phyloP scores from a whole-genome alignment of 2,329 filamentous ascomycete genomes.

The Diaporthe sp. region DNA sequence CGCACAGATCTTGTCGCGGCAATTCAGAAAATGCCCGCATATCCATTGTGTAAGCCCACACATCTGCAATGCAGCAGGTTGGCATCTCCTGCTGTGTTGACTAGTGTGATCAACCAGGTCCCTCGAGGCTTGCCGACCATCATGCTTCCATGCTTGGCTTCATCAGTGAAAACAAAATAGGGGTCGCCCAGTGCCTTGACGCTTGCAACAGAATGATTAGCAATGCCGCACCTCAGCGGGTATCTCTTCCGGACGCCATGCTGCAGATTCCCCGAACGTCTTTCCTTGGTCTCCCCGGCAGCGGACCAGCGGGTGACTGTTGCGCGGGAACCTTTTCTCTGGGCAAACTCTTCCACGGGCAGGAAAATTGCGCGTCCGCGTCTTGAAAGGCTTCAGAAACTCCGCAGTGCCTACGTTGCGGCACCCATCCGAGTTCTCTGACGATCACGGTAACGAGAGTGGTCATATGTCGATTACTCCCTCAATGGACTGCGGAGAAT shows the following conservation, averaged over 20 bases:
- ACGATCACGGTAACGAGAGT: neutral
- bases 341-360: slow-evolving; percentile 27
- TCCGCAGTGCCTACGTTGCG: neutral
- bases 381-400: slow-evolving; percentile 3
- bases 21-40: slow-evolving; percentile 36
- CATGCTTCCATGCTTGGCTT: slow-evolving; percentile 1
- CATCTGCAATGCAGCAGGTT: slow-evolving; percentile 2
- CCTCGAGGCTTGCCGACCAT: slow-evolving; percentile 2
- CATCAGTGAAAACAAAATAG: slow-evolving; percentile 13
- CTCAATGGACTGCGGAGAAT: neutral
- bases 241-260: slow-evolving; percentile 16
- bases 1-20: slow-evolving; percentile 42
- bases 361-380: neutral
- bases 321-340: neutral
- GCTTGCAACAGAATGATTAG: slow-evolving; percentile 34
- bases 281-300: slow-evolving; percentile 23
- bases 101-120: neutral
- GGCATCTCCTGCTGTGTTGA: neutral
- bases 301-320: slow-evolving; percentile 13
- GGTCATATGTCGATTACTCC: neutral
- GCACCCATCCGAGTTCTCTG: slow-evolving; percentile 4
- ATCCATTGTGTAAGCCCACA: slow-evolving; percentile 6
- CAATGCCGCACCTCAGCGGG: slow-evolving; percentile 21
- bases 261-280: slow-evolving; percentile 28
- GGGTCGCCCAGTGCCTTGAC: slow-evolving; percentile 5